Conservation (phyloP, 129 eudicot species). For the Flaveria bidentis region DNA sequence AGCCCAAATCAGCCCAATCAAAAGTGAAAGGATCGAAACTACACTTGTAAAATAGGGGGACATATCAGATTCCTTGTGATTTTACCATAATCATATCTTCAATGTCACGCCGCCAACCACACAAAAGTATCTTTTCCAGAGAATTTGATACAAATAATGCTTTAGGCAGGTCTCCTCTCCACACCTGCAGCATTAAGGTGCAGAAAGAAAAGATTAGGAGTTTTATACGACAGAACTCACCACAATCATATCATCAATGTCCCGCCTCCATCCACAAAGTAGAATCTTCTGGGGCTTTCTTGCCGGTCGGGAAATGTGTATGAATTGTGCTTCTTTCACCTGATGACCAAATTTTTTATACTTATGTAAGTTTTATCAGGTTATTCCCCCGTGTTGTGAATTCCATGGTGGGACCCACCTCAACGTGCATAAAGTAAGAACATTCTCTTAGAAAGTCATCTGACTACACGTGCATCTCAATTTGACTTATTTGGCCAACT, state of each 20-base stretch:
- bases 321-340: slow-evolving; percentile 89
- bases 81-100: slow-evolving; percentile 91
- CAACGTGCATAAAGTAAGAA: slow-evolving; percentile 39
- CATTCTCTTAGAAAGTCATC: slow-evolving; percentile 36
- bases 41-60: slow-evolving; percentile 9
- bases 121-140: slow-evolving; percentile 72
- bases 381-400: slow-evolving; percentile 42
- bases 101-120: slow-evolving; percentile 92
- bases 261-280: slow-evolving; percentile 98
- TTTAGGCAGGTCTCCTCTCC: slow-evolving; percentile 76
- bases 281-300: slow-evolving; percentile 97
- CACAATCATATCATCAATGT: slow-evolving; percentile 99
- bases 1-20: background rate
- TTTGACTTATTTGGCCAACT: slow-evolving; percentile 21
- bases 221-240: slow-evolving; percentile 62
- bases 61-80: slow-evolving; percentile 41
- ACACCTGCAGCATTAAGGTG: slow-evolving; percentile 81
- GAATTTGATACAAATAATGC: slow-evolving; percentile 60
- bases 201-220: slow-evolving; percentile 75
- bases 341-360: slow-evolving; percentile 82
- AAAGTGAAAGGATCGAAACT: background rate
- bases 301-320: slow-evolving; percentile 78
- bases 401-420: slow-evolving; percentile 48
- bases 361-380: slow-evolving; percentile 59
- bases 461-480: slow-evolving; percentile 16